phyloP scores from a whole-genome alignment of 768 basidiomycete species.

The Favolaschia claudopus region DNA sequence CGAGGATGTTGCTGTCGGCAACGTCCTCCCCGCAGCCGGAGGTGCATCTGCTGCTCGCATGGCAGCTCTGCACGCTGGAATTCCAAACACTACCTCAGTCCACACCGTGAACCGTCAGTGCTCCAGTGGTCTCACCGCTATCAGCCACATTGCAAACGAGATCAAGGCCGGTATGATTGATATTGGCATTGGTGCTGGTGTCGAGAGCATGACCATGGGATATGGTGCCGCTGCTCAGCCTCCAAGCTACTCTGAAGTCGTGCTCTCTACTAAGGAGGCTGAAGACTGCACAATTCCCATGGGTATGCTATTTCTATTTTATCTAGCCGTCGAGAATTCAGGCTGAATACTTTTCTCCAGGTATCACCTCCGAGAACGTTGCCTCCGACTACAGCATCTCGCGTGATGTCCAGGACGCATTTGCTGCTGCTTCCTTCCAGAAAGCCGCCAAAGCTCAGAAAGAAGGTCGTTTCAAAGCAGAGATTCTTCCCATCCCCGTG shows the following conservation, averaged over 20 bases:
- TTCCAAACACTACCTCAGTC: slow-evolving; percentile 76
- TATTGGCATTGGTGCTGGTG: slow-evolving; percentile 90
- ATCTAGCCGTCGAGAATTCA: too few species aligned
- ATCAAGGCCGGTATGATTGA: slow-evolving; percentile 85
- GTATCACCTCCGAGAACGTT: slow-evolving; percentile 94
- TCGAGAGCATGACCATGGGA: slow-evolving; percentile 89
- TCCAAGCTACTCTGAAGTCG: slow-evolving; percentile 66
- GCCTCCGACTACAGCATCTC: slow-evolving; percentile 78
- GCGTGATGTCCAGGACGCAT: slow-evolving; percentile 82
- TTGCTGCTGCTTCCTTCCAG: slow-evolving; percentile 85
- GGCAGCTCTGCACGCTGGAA: slow-evolving; percentile 86
- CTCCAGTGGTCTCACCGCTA: slow-evolving; percentile 84
- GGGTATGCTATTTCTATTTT: too few species aligned
- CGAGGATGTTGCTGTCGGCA: slow-evolving; percentile 86
- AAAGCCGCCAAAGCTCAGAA: slow-evolving; percentile 84
- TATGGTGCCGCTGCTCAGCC: slow-evolving; percentile 67
- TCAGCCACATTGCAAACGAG: slow-evolving; percentile 83
- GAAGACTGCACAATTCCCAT: slow-evolving; percentile 87
- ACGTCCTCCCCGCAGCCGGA: slow-evolving; percentile 87
- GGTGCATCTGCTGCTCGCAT: slow-evolving; percentile 86
- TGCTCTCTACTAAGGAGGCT: slow-evolving; percentile 72
- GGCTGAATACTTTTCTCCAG: too few species aligned
- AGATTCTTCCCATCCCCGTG: slow-evolving; percentile 84
- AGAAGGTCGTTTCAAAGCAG: slow-evolving; percentile 80
- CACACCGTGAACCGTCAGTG: slow-evolving; percentile 93